Percentiles rank a stretch among this genome's conserved stretches.
Conservation (phyloP, 2,329 filamentous ascomycete species). For the Cercospora citrullina region DNA sequence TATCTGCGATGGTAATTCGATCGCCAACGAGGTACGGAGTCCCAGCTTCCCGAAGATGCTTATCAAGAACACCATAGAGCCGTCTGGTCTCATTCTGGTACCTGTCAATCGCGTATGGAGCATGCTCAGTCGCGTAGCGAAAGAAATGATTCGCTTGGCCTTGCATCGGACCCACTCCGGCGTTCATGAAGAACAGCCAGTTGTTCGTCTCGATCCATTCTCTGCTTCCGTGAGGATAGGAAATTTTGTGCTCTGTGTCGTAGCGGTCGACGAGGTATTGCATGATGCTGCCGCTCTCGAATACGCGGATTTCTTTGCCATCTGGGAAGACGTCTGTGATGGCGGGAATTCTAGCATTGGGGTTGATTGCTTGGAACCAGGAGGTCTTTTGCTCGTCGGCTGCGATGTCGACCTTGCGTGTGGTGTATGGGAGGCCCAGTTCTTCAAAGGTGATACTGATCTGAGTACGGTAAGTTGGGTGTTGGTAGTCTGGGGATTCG, state of each 20-base stretch:
- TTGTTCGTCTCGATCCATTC: slow-evolving; percentile 75
- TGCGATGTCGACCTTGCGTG: slow-evolving; percentile 66
- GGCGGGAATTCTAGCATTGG: slow-evolving; percentile 86
- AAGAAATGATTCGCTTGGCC: slow-evolving; percentile 54
- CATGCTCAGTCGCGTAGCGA: slow-evolving; percentile 73
- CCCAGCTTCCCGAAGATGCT: slow-evolving; percentile 58
- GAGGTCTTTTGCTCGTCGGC: slow-evolving; percentile 74
- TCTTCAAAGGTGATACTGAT: slow-evolving; percentile 83
- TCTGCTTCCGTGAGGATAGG: slow-evolving; percentile 68
- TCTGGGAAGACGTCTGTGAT: slow-evolving; percentile 75
- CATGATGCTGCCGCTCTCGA: slow-evolving; percentile 81
- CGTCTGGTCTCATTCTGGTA: slow-evolving; percentile 81
- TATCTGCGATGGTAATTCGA: slow-evolving; percentile 68
- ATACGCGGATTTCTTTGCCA: slow-evolving; percentile 70
- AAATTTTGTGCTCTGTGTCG: slow-evolving; percentile 71
- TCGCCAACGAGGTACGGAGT: slow-evolving; percentile 61
- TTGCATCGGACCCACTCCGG: slow-evolving; percentile 50
- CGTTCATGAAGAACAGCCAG: slow-evolving; percentile 72
- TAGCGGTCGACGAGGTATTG: slow-evolving; percentile 75
- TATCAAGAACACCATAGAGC: slow-evolving; percentile 75
- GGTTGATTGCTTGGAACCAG: slow-evolving; percentile 89
- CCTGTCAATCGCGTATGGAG: slow-evolving; percentile 77
- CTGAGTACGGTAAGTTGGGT: neutral
- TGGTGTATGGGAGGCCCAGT: slow-evolving; percentile 68
- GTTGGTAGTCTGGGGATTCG: neutral